A percentile compares a stretch with the other conserved stretches of the same genome.
Evolutionary conservation across 371 early-diverging fungal species (phyloP).

Genomic region (Dichotomocladium elegans): DNA sequence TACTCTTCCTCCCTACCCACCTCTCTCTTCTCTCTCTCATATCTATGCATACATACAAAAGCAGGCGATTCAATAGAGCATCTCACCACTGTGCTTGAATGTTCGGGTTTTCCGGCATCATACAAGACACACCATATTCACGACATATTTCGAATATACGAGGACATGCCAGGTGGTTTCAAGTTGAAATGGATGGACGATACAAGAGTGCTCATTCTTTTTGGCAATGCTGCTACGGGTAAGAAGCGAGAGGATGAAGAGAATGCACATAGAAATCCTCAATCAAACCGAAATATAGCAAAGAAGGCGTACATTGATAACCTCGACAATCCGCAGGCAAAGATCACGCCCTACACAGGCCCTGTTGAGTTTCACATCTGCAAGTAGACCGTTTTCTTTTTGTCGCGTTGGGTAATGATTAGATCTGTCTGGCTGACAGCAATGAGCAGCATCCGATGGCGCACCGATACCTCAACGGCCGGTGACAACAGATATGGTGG

Average conservation of each 20-base stretch:
- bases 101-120: slow-evolving; percentile 47
- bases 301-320: slow-evolving; percentile 46
- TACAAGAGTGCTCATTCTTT: slow-evolving; percentile 66
- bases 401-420: no score
- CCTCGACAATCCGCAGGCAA: slow-evolving; percentile 20
- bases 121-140: slow-evolving; percentile 52
- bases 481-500: slow-evolving; percentile 49
- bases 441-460: neutral
- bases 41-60: neutral
- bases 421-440: slow-evolving; percentile 1
- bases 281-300: slow-evolving; percentile 14
- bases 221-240: slow-evolving; percentile 66
- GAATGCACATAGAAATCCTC: neutral
- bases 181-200: slow-evolving; percentile 75
- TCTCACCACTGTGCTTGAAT: slow-evolving; percentile 33
- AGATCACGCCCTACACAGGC: slow-evolving; percentile 28
- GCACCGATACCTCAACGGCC: slow-evolving; percentile 28
- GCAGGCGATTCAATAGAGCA: neutral
- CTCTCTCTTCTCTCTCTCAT: no score
- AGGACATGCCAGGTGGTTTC: slow-evolving; percentile 61
- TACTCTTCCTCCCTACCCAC: neutral
- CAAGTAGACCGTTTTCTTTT: no score
- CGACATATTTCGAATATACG: slow-evolving; percentile 50
- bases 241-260: slow-evolving; percentile 5
- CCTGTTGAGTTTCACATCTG: slow-evolving; percentile 17